Base-by-base conservation (phyloP, 2,329 filamentous ascomycete genomes). In the Pseudogymnoascus sp. region DNA sequence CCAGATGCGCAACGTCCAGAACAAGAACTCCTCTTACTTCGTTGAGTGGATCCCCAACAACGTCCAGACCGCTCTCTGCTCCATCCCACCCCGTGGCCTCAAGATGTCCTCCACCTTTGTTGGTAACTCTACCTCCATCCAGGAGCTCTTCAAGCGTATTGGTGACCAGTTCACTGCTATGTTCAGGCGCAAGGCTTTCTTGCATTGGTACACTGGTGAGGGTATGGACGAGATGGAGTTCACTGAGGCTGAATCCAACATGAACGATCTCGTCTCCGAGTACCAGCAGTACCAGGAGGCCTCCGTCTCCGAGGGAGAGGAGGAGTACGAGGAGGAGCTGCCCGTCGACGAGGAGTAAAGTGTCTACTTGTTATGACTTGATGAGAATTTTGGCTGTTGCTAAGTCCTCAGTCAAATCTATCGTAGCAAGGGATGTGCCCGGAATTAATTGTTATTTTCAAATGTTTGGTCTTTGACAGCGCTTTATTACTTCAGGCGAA, bases 171-270 rank as follows among this genome's bases (percentile, higher is more conserved):
- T 99, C 87, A 92, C 89, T 81, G 94, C 92, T 76, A 99, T 99
- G 94, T 99, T 99, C 89, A 87, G 94, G 82, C 91, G 94, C 82
- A 99, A 97, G 90, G 94, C 94, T 87, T 99, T 99, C 91, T 90
- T 99, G 86, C 94, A 97, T 84, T 99, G 94, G 94, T 99, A 99
- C 83, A 99, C 94, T 86, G 92, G 92, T 75, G 94, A 99, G 86
- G 94, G 94, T 82, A 99, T 99, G 94, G 94, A 99, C 81, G 94
- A 99, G 88, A 97, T 99, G 94, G 94, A 99, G 83, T 99, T 99
- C 84, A 99, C 94, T 75, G 94, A 99, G 86, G 94, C 94, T 71
- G 94, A 99, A 88, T 96, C 90, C 81, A 99, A 99, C 85, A 97
- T 99, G 94, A 97, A 99, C 84, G 94, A 99, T 79, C 83, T 99